These are phyloP conservation scores for Podochytrium sp. DNA, from an alignment of 192 early-diverging fungal species.

Conservation along the genomic window DNA sequence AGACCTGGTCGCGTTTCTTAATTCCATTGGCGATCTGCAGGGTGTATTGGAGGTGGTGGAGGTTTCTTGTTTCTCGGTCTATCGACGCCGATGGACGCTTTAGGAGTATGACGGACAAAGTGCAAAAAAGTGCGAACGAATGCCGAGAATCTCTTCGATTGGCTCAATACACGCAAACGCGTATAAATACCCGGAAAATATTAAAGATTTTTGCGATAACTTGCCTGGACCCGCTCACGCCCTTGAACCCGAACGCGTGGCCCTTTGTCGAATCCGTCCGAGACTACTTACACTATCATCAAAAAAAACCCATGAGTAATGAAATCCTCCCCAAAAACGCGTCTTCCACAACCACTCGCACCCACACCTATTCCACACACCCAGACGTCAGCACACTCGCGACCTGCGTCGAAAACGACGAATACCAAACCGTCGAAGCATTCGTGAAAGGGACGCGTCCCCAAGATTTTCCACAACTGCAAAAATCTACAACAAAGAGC, in stretches of 20 bases:
- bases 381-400: conserved; percentile 82
- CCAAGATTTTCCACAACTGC: conserved; percentile 94
- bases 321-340: neutral
- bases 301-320: conserved; percentile 95
- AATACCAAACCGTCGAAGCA: conserved; percentile 80
- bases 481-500: conserved; percentile 88
- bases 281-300: conserved; percentile 90
- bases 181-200: too few relatives aligned
- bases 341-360: neutral
- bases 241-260: conserved; percentile 86
- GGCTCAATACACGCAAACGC: too few relatives aligned
- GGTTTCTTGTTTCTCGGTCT: too few relatives aligned
- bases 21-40: too few relatives aligned
- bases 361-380: neutral
- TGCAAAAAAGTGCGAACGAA: too few relatives aligned
- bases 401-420: conserved; percentile 81
- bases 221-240: too few relatives aligned
- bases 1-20: too few relatives aligned
- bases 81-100: too few relatives aligned
- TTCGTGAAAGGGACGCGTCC: conserved; percentile 82
- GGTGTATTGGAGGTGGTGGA: too few relatives aligned
- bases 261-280: conserved; percentile 94
- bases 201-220: too few relatives aligned
- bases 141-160: too few relatives aligned
- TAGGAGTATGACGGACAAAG: too few relatives aligned